Evolutionary conservation across 2,329 filamentous ascomycete species (phyloP), one percentile per base, ranked within the genome.

Genomic region (Karstenula rhodostoma): DNA sequence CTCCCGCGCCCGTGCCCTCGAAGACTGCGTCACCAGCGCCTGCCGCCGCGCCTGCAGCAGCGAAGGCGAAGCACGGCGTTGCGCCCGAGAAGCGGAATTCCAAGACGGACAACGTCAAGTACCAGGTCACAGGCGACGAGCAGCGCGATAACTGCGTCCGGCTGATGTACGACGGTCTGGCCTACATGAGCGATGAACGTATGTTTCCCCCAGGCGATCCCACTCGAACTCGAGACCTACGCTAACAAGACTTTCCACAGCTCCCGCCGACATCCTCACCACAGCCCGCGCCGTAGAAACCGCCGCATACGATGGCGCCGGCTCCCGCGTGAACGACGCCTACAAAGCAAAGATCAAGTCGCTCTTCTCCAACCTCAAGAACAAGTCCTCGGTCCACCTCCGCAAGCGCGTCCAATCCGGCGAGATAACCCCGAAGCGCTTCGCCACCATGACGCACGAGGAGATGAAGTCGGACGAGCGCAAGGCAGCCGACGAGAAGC

Each of bases 291-390:
- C 90, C 46, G 86, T 96, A 63, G 95, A 99, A 82, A 78, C 85
- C 40, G 92, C 93, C 8, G 91, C 91, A 6, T 94, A 85, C 79
- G 85, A 84, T 58, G 81, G 85, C 32, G 90, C 89, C 77, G 89
- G 90, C 58, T 88, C 89, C 57, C 90, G 93, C 71, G 89, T 84
- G 17, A 86, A 85, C 62, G 80, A 87, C 49, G 87, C 89, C 52
- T 99, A 99, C 85, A 90, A 90, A 75, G 85, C 85, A 67, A 97
- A 97, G 84, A 90, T 98, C 71, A 91, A 94, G 67, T 96, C 93
- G 22, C 87, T 99, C 23, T 98, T 93, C 81, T 89, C 94, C 77
- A 98, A 98, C 75, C 87, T 99, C 69, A 98, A 97, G 84, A 93
- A 92, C 82, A 94, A 92, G 80, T 90, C 89, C 65, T 98, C 98